Evolutionary conservation across 192 early-diverging fungal genomes (phyloP).

Genomic region (Linnemannia schmuckeri): DNA sequence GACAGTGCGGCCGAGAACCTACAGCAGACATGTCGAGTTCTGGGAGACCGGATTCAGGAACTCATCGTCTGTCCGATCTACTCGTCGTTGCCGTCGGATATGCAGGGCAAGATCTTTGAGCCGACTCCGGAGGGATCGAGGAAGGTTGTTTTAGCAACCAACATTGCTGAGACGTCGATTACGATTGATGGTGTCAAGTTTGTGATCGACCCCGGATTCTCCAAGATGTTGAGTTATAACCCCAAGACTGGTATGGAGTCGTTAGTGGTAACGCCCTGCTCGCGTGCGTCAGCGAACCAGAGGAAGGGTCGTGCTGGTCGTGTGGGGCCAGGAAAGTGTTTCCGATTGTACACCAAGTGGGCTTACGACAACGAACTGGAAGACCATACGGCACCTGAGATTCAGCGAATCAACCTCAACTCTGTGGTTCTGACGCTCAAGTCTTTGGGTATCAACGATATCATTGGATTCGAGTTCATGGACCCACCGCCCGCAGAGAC

Average conservation of each 20-base stretch:
- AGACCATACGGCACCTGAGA: slow-evolving; percentile 95
- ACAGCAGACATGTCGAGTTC: slow-evolving; percentile 76
- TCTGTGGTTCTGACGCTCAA: slow-evolving; percentile 94
- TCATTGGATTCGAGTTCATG: slow-evolving; percentile 98
- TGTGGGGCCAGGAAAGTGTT: slow-evolving; percentile 97
- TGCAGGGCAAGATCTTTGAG: slow-evolving; percentile 98
- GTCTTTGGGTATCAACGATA: slow-evolving; percentile 94
- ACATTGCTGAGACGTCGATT: slow-evolving; percentile 99
- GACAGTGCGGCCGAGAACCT: slow-evolving; percentile 90
- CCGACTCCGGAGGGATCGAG: slow-evolving; percentile 93
- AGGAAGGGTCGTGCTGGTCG: slow-evolving; percentile 96
- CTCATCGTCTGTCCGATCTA: slow-evolving; percentile 97
- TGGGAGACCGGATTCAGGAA: slow-evolving; percentile 91
- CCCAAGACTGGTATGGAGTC: slow-evolving; percentile 97
- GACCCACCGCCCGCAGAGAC: slow-evolving; percentile 96
- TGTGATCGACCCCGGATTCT: slow-evolving; percentile 99
- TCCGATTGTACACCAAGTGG: slow-evolving; percentile 93
- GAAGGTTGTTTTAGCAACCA: slow-evolving; percentile 97
- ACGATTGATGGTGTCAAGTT: slow-evolving; percentile 97
- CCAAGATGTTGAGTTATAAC: slow-evolving; percentile 96
- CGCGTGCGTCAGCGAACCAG: slow-evolving; percentile 94
- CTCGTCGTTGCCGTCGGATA: slow-evolving; percentile 94
- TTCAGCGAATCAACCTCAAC: slow-evolving; percentile 94
- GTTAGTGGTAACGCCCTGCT: slow-evolving; percentile 94
- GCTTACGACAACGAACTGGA: slow-evolving; percentile 96